Percentiles rank a stretch among this genome's conserved stretches.
phyloP scores from a whole-genome alignment of 495 filamentous ascomycete genomes.

The Amniculicola lignicola region DNA sequence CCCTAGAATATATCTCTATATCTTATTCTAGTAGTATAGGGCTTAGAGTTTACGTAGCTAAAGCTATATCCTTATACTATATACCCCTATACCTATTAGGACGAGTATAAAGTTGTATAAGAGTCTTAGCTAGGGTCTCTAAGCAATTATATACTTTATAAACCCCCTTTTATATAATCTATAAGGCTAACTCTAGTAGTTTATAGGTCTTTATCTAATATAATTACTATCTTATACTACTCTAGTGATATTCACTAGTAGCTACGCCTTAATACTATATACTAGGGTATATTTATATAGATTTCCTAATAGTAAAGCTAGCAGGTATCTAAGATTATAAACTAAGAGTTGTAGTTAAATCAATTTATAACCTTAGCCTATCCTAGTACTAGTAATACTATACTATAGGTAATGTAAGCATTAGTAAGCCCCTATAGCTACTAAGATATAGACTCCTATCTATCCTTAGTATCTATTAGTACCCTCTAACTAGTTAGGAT shows the following conservation, averaged over 20 bases:
- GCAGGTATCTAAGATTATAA: conserved; percentile 1
- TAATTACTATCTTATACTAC: conserved; percentile 4
- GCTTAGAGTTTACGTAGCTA: not conserved
- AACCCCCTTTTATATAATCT: conserved; percentile 1
- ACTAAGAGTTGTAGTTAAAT: conserved; percentile 1
- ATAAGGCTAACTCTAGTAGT: not conserved
- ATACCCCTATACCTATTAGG: not conserved
- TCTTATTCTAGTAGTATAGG: not conserved
- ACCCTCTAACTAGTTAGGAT: conserved; percentile 3
- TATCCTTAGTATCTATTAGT: conserved; percentile 4
- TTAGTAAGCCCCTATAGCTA: conserved; percentile 11
- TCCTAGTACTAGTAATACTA: conserved; percentile 7
- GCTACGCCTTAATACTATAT: conserved; percentile 6
- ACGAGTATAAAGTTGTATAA: not conserved
- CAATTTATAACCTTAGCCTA: conserved; percentile 10
- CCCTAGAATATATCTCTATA: not conserved
- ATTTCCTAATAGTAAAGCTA: conserved; percentile 6
- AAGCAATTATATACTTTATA: not conserved
- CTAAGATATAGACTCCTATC: conserved; percentile 1
- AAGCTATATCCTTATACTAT: not conserved
- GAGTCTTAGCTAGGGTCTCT: not conserved
- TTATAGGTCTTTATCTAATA: conserved; percentile 3
- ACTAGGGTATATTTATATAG: conserved; percentile 7
- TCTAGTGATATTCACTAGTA: conserved; percentile 5
- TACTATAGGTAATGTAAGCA: conserved; percentile 2